Evolutionary conservation across 768 basidiomycete genomes (phyloP).

Genomic region (Cyclocybe aegerita): DNA sequence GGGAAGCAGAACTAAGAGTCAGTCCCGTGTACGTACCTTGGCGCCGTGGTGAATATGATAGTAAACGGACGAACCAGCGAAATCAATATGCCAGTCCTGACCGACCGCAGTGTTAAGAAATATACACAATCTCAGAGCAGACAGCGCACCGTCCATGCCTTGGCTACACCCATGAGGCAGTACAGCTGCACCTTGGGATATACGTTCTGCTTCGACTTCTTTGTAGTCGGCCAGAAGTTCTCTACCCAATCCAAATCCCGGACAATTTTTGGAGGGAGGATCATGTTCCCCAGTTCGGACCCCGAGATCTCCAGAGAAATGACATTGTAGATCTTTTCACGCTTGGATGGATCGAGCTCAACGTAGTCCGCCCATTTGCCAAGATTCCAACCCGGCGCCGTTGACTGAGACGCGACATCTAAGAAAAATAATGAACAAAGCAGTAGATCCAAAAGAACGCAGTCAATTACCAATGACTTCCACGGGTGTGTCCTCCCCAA

Average conservation of each 20-base stretch:
- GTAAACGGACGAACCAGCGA: slow-evolving; percentile 97
- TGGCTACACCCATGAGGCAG: slow-evolving; percentile 93
- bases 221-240: slow-evolving; percentile 85
- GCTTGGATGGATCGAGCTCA: slow-evolving; percentile 58
- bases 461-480: slow-evolving; percentile 83
- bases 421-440: slow-evolving; percentile 1
- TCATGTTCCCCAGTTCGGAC: slow-evolving; percentile 72
- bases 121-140: neutral
- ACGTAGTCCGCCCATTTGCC: slow-evolving; percentile 91
- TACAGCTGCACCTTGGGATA: slow-evolving; percentile 96
- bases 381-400: slow-evolving; percentile 84
- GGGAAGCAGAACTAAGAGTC: neutral
- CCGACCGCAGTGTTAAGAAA: neutral
- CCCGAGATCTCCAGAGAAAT: slow-evolving; percentile 94
- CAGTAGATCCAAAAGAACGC: neutral
- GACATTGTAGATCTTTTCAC: slow-evolving; percentile 91
- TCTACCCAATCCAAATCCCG: slow-evolving; percentile 97
- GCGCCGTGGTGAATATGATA: slow-evolving; percentile 88
- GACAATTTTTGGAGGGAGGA: slow-evolving; percentile 81
- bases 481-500: slow-evolving; percentile 77
- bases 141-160: slow-evolving; percentile 88
- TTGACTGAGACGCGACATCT: slow-evolving; percentile 91
- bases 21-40: slow-evolving; percentile 53
- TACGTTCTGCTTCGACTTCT: slow-evolving; percentile 67
- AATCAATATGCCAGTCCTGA: slow-evolving; percentile 98